These are phyloP conservation scores for Calonectria fujianensis DNA, from an alignment of 2,329 filamentous ascomycete species.

Conservation along the genomic window DNA sequence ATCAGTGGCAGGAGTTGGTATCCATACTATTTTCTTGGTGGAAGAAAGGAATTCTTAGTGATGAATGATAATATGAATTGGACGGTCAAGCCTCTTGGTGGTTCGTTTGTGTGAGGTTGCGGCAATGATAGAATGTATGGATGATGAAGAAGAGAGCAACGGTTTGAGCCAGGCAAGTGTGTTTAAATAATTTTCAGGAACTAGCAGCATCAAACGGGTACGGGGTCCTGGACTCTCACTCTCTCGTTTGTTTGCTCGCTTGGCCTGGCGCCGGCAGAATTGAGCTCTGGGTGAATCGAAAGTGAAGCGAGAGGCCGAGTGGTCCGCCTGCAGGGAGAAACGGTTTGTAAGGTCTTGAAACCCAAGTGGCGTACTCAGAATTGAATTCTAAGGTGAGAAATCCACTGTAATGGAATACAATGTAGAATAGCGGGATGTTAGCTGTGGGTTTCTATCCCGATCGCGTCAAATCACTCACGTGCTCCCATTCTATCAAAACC, in stretches of 20 bases:
- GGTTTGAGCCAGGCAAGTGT: background rate
- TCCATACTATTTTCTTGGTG: constrained; percentile 33
- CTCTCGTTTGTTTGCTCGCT: constrained; percentile 17
- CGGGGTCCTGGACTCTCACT: background rate
- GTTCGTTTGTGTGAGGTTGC: background rate
- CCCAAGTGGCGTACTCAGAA: background rate
- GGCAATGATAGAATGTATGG: background rate
- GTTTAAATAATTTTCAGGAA: constrained; percentile 6
- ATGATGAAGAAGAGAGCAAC: constrained; percentile 8
- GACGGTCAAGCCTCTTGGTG: background rate
- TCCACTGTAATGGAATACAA: background rate
- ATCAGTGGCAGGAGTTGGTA: background rate
- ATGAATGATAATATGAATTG: background rate
- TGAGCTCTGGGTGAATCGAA: background rate
- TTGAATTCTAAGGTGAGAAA: no score
- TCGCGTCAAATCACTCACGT: background rate
- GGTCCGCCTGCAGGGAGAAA: background rate
- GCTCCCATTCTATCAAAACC: no score
- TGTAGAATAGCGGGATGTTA: background rate
- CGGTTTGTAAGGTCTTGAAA: background rate
- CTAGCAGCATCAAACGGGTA: background rate
- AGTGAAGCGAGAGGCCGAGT: constrained; percentile 5
- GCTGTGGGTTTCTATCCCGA: background rate
- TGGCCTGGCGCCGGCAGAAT: background rate
- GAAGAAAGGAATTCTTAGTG: background rate